Evolutionary conservation across 139 green algal species (phyloP).

Genomic region (Mychonastes homosphaera): DNA sequence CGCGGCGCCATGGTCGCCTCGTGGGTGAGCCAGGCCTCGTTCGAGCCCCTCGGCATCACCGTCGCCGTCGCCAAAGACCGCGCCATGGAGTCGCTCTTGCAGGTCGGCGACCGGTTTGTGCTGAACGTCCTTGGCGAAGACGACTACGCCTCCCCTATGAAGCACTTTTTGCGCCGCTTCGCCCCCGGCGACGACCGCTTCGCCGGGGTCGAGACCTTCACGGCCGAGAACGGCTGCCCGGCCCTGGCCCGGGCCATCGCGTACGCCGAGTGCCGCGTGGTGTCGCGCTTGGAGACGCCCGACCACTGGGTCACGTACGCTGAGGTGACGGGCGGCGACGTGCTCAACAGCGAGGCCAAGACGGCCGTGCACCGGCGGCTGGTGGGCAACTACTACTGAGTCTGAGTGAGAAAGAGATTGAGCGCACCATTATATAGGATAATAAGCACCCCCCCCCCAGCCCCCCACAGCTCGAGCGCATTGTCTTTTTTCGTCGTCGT

Average conservation of each 20-base stretch:
- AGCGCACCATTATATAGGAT: no score
- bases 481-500: no score
- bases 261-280: conserved; percentile 82
- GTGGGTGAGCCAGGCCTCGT: conserved; percentile 85
- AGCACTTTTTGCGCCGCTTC: conserved; percentile 85
- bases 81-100: conserved; percentile 96
- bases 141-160: conserved; percentile 63
- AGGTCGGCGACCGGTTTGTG: conserved; percentile 90
- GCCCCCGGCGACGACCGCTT: conserved; percentile 84
- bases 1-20: conserved; percentile 66
- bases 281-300: conserved; percentile 79
- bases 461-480: no score
- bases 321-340: conserved; percentile 43
- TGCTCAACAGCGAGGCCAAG: conserved; percentile 51
- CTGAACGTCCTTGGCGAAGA: conserved; percentile 87
- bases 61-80: conserved; percentile 95
- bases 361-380: conserved; percentile 90
- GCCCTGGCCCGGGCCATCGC: conserved; percentile 59
- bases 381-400: conserved; percentile 82
- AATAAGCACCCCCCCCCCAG: no score
- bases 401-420: no score
- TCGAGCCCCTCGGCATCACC: conserved; percentile 92
- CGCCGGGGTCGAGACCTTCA: conserved; percentile 43
- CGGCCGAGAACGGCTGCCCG: conserved; percentile 28
- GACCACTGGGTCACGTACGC: conserved; percentile 97